These are phyloP conservation scores for Mentha longifolia DNA, from an alignment of 257 asterid genomes.

Conservation along the genomic window DNA sequence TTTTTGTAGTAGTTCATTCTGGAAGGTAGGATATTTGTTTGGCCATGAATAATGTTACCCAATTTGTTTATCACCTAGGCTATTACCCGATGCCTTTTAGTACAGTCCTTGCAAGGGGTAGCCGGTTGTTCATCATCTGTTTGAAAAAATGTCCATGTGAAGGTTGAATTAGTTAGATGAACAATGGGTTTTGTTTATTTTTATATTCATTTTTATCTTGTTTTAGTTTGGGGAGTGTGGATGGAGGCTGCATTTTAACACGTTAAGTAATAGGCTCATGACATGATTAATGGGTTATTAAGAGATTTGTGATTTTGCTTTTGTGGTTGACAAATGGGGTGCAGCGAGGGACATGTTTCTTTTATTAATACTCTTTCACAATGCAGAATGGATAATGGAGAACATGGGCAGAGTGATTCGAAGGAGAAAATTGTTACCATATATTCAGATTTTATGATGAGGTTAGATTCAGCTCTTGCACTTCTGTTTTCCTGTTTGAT, in stretches of 20 bases:
- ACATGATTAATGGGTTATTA: background rate
- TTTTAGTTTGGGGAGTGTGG: background rate
- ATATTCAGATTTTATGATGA: constrained; percentile 67
- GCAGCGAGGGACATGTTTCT: background rate
- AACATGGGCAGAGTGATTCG: constrained; percentile 25
- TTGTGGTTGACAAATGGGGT: background rate
- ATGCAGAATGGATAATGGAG: constrained; percentile 55
- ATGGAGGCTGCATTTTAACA: background rate
- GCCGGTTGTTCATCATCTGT: too few relatives aligned
- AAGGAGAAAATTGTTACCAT: constrained; percentile 36
- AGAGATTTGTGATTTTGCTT: background rate
- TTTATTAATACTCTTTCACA: constrained; percentile 1
- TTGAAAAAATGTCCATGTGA: background rate
- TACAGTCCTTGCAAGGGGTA: too few relatives aligned
- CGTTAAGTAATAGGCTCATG: background rate
- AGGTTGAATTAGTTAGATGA: background rate
- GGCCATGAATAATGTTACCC: too few relatives aligned
- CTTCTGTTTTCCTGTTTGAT: background rate
- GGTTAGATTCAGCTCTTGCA: constrained; percentile 38
- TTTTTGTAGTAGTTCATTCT: too few relatives aligned
- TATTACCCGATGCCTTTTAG: too few relatives aligned
- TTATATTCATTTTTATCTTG: background rate
- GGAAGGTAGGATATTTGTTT: too few relatives aligned
- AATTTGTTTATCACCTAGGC: too few relatives aligned
- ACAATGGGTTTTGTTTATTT: too few relatives aligned